Conservation (phyloP, 31 red algal species). For the Endocladia muricata region DNA sequence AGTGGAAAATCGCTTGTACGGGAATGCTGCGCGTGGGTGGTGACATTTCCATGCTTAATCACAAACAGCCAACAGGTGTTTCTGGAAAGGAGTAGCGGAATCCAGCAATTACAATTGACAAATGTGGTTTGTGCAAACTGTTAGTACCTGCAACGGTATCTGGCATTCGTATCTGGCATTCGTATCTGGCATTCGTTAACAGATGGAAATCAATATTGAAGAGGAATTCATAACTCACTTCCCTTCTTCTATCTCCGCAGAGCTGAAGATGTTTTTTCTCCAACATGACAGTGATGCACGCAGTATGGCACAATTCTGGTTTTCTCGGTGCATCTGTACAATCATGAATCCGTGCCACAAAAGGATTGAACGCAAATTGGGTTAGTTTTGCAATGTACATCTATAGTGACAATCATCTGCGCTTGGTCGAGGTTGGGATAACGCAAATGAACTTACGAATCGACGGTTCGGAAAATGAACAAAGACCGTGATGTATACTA, state of each 20-base stretch:
- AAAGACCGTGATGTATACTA: constrained; percentile 14
- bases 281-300: constrained; percentile 52
- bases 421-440: no score
- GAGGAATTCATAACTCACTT: neutral
- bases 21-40: constrained; percentile 26
- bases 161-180: no score
- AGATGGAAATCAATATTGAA: no score
- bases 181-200: no score
- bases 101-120: no score
- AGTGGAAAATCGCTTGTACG: constrained; percentile 36
- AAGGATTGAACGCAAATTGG: no score
- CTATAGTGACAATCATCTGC: no score
- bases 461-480: constrained; percentile 31
- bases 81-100: no score
- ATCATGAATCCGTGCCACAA: no score
- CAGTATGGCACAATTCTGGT: constrained; percentile 34
- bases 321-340: constrained; percentile 22
- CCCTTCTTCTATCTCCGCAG: constrained; percentile 30
- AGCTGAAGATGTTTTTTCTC: constrained; percentile 34
- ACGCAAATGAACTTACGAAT: constrained; percentile 55
- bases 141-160: no score
- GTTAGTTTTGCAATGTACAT: no score
- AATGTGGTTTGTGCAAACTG: neutral
- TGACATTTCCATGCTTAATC: constrained; percentile 33
- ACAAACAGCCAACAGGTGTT: constrained; percentile 57